Base-by-base conservation (phyloP, 257 asterid species). In the Fraxinus cuspidata region DNA sequence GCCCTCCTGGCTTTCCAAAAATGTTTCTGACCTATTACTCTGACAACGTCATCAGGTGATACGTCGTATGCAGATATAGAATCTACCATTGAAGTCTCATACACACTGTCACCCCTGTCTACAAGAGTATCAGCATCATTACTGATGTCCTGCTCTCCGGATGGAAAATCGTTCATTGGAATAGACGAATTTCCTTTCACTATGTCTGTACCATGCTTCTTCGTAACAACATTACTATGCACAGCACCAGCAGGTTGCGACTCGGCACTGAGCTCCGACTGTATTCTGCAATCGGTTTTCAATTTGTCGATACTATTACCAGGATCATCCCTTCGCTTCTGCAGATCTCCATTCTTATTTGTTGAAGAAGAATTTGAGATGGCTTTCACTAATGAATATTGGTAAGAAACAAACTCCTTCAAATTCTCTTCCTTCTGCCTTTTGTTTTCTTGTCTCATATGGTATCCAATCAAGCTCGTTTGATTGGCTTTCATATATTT, bases 1-100 rank as follows among this genome's bases (percentile, higher is more conserved):
- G 95, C 93, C 81, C 88, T 87, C 80, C 99, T 88, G 72, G 97
- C 97, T 85, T 91, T 94, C 97, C 97, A 94, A 78, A 94, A 94
- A 73, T 80, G 89, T 77, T 90, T 94, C 89, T 82, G 92, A 72
- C 99, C 99, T 25, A 94, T 87, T 34, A 87, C 75, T 74, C 95
- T 92, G 13, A 89, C 97, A 75, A 90, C 86, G 76, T 90, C 96
- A 71, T 94, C 99, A 35, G 99, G 99, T 66, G 91, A 85, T 53
- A 91, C 72, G 72, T 89, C 94, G 77, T 79, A 75, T 63, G 83
- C 89, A 23, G 89, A 84, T 63, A 85, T 74, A 71, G 88, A 83
- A 76, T 92, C 98, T 89, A 92, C 87, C 81, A 84, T 79, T 60
- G 96, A 92, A 53, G 94, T 85, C 79, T 91, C 97, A 35, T 97